These are phyloP conservation scores for Lasiodiplodia sp. DNA, from an alignment of 2,329 filamentous ascomycete genomes.

Conservation along the genomic window DNA sequence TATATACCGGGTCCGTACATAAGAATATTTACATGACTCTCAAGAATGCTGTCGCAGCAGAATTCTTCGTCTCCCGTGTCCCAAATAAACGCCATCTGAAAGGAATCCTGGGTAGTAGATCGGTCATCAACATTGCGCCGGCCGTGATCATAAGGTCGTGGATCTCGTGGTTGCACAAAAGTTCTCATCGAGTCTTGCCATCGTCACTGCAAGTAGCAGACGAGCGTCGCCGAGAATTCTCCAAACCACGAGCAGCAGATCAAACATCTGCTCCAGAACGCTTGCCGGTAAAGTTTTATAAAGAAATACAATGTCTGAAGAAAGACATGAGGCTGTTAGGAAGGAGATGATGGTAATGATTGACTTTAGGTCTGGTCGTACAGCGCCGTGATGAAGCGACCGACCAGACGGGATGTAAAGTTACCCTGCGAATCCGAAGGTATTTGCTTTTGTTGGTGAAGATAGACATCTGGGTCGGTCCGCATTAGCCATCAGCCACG, in stretches of 20 bases:
- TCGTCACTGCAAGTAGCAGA: conserved; percentile 14
- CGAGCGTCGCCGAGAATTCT: conserved; percentile 14
- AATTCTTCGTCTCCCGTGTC: conserved; percentile 17
- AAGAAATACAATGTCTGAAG: conserved; percentile 27
- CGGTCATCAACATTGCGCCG: conserved; percentile 25
- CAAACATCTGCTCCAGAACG: background rate
- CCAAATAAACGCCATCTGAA: conserved; percentile 16
- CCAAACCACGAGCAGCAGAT: conserved; percentile 23
- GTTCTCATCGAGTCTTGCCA: conserved; percentile 19
- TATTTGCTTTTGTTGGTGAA: conserved; percentile 27
- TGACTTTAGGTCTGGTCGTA: conserved; percentile 24
- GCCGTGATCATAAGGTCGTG: conserved; percentile 27
- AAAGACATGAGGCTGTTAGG: conserved; percentile 7
- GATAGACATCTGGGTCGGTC: conserved; percentile 15
- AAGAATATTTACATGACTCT: conserved; percentile 25
- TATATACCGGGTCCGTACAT: conserved; percentile 26
- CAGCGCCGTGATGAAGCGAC: conserved; percentile 24
- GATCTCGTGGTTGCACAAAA: conserved; percentile 15
- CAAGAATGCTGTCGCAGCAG: conserved; percentile 15
- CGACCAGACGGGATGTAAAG: conserved; percentile 28
- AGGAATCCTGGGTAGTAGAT: conserved; percentile 25
- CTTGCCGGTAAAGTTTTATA: conserved; percentile 16
- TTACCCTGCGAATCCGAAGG: conserved; percentile 27
- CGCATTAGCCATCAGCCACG: background rate
- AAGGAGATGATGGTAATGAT: conserved; percentile 10